Conservation (phyloP, 495 filamentous ascomycete species). For the Friedmanniomyces simplex region DNA sequence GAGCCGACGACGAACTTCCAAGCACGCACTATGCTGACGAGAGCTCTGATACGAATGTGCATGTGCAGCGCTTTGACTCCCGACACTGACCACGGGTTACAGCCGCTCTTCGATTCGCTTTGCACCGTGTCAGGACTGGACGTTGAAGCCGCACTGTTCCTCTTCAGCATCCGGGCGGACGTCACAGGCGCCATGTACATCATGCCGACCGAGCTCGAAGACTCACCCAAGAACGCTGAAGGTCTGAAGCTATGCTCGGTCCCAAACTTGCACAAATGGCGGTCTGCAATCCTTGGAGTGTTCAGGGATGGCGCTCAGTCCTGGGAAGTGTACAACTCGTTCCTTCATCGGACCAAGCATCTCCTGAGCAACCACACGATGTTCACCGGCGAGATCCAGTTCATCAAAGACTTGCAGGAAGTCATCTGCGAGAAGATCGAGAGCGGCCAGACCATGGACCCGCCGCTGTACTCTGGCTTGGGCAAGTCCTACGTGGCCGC, state of each 20-base stretch:
- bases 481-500: conserved; percentile 82
- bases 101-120: conserved; percentile 19
- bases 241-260: conserved; percentile 27
- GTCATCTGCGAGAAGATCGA: conserved; percentile 73
- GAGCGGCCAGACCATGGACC: conserved; percentile 61
- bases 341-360: conserved; percentile 74
- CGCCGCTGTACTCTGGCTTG: conserved; percentile 59
- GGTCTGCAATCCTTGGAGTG: conserved; percentile 30
- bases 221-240: not conserved
- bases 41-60: conserved; percentile 2
- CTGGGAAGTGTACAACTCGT: conserved; percentile 91
- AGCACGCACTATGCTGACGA: not conserved
- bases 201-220: not conserved
- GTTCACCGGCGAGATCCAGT: conserved; percentile 57
- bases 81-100: not conserved
- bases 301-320: conserved; percentile 61
- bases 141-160: conserved; percentile 39
- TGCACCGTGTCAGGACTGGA: conserved; percentile 45
- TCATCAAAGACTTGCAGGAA: conserved; percentile 67
- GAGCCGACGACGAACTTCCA: not conserved
- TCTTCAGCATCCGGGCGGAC: conserved; percentile 48
- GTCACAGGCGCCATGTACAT: conserved; percentile 41
- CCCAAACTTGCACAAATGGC: conserved; percentile 28
- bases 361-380: conserved; percentile 86
- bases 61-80: not conserved